Base-by-base conservation (phyloP, 371 early-diverging fungal species). In the Lichtheimia ornata region DNA sequence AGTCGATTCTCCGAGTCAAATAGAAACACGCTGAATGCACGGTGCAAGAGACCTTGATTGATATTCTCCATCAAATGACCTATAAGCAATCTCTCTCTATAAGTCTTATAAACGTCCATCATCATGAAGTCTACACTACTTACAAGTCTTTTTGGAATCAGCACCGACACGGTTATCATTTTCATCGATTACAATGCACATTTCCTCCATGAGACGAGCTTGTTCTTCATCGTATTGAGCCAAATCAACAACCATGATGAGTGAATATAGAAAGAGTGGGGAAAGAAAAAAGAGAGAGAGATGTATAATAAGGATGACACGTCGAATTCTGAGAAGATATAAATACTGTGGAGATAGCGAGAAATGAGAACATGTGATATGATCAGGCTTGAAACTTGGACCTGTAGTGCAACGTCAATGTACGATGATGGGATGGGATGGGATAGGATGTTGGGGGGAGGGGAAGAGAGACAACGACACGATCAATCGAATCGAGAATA, bases 11-110 rank as follows among this genome's bases (percentile, higher is more conserved):
- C 62, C 43, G 83, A 79, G 61, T 94, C 87, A 83, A 98, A 98
- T 44, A 97, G 76, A 71, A 98, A 98, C 35, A 97, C 97, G 50
- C 91, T 91, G 80, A 98, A 98, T 17, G 98, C 98, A 45, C 98
- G 93, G 81, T 98, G 98, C 59, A 98, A 83, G 30, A 94, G 81
- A 2, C 94, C 93, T 56, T 86, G 73, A 62, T 86, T 70, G 67
- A 96, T 96, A 74, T 95, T 94, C 49, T 84, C 79, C 95, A 95
- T 96, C 57, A 63, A 74, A 76, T 98, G 97, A 76, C 93, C 93
- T 93, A 59, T 17, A 14, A 24, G 11, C 11, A 22, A 22, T 22
- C 22, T 22, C 22, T 15, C 45, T 11, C 6, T 12, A 47, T 17
- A 22, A 47, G 47, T 22, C 14, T 7, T n/a, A 14, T 47, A 1